phyloP scores from a whole-genome alignment of 768 basidiomycete species.

The Phallus indusiatus region DNA sequence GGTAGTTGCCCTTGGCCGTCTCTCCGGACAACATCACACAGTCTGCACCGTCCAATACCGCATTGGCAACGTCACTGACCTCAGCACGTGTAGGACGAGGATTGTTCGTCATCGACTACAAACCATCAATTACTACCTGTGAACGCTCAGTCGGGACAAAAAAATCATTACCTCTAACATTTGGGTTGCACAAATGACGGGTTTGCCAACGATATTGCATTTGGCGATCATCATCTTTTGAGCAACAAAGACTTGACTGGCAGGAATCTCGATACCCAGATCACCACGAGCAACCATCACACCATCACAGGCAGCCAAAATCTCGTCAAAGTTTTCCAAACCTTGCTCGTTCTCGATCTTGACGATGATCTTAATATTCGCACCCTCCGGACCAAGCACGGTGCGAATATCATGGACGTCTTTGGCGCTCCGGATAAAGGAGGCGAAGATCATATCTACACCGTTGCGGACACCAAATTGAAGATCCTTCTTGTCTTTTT shows the following conservation, averaged over 20 bases:
- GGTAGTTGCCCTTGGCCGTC: constrained; percentile 96
- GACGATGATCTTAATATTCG: constrained; percentile 96
- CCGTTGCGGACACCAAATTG: constrained; percentile 93
- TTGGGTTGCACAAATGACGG: constrained; percentile 97
- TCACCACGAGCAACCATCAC: constrained; percentile 99
- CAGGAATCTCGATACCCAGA: constrained; percentile 99
- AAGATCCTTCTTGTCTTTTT: constrained; percentile 96
- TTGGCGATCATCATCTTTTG: constrained; percentile 99
- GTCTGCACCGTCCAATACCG: constrained; percentile 96
- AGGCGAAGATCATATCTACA: constrained; percentile 99
- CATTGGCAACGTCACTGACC: constrained; percentile 98
- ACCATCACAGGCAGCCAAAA: constrained; percentile 88
- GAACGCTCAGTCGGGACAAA: neutral
- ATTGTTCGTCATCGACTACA: constrained; percentile 98
- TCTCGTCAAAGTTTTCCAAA: constrained; percentile 98
- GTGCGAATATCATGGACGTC: constrained; percentile 91
- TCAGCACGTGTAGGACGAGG: constrained; percentile 98
- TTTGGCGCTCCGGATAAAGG: constrained; percentile 92
- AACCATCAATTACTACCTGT: constrained; percentile 2
- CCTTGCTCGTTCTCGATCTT: constrained; percentile 99
- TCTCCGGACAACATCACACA: constrained; percentile 99
- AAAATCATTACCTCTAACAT: constrained; percentile 78
- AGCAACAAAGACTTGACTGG: constrained; percentile 96
- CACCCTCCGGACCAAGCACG: constrained; percentile 90
- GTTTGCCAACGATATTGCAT: constrained; percentile 97